These are phyloP conservation scores for Krasilnikovozyma curviuscula DNA, from an alignment of 768 basidiomycete genomes.

Conservation along the genomic window DNA sequence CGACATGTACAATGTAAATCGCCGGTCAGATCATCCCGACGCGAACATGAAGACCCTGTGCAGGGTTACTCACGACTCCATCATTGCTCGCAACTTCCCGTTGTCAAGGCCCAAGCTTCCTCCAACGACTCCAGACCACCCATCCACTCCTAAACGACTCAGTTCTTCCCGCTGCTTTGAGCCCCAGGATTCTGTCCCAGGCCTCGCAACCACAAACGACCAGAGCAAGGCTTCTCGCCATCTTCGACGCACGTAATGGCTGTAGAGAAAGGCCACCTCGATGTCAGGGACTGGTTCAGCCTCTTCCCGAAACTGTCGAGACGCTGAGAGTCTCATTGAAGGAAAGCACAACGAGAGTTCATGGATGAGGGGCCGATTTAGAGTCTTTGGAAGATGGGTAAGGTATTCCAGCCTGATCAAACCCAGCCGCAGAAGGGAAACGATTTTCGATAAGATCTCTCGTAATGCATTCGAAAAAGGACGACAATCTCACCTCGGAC, in stretches of 20 bases:
- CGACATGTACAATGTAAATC: background rate
- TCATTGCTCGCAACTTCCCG: slow-evolving; percentile 3
- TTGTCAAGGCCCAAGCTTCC: slow-evolving; percentile 4
- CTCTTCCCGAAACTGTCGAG: no score
- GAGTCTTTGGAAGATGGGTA: slow-evolving; percentile 5
- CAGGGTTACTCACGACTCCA: background rate
- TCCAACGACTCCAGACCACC: slow-evolving; percentile 16
- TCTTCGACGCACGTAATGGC: slow-evolving; percentile 27
- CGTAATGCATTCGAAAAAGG: no score
- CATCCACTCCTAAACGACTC: slow-evolving; percentile 14
- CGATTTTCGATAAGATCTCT: no score
- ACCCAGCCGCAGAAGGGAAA: no score
- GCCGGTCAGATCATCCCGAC: background rate
- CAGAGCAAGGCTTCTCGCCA: slow-evolving; percentile 28
- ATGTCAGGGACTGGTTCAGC: no score
- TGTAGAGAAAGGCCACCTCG: slow-evolving; percentile 19
- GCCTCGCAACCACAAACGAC: slow-evolving; percentile 26
- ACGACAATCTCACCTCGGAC: no score
- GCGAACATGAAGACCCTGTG: slow-evolving; percentile 10
- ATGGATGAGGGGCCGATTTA: slow-evolving; percentile 3
- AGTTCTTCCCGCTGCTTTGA: slow-evolving; percentile 3
- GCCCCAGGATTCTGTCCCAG: slow-evolving; percentile 10
- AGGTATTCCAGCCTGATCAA: no score
- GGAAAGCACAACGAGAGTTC: slow-evolving; percentile 5
- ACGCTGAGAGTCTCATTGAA: slow-evolving; percentile 1